phyloP scores from a whole-genome alignment of 495 filamentous ascomycete species.

The Neurospora sp. region DNA sequence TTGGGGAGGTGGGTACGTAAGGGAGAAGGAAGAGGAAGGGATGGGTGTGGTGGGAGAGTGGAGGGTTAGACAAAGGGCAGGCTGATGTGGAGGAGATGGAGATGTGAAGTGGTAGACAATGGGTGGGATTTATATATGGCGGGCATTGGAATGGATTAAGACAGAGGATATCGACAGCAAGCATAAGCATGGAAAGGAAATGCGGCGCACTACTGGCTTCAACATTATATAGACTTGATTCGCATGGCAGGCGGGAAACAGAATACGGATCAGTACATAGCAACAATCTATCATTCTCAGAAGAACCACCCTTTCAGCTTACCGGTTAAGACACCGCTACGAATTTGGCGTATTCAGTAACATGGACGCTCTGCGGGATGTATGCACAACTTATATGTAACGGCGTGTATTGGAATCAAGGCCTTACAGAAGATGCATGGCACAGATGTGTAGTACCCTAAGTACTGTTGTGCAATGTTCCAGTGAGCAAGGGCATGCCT shows the following conservation, averaged over 20 bases:
- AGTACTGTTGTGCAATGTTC: not conserved
- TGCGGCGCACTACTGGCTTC: not conserved
- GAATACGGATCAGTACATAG: not conserved
- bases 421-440: not conserved
- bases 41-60: constrained; percentile 10
- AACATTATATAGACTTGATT: not conserved
- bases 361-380: not conserved
- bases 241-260: not conserved
- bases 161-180: not conserved
- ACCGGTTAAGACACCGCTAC: not conserved
- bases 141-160: not conserved
- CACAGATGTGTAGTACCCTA: not conserved
- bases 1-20: constrained; percentile 12
- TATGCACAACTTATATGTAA: not conserved
- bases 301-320: not conserved
- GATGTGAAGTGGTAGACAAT: not conserved
- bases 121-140: not conserved
- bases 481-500: not conserved
- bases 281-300: not conserved
- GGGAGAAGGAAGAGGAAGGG: constrained; percentile 2
- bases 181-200: not conserved
- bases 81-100: not conserved
- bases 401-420: not conserved
- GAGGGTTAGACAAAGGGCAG: constrained; percentile 4
- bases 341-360: not conserved